Evolutionary conservation across 768 basidiomycete genomes (phyloP), one percentile per base, ranked within the genome.

Genomic region (Lactarius pseudohatsudake): DNA sequence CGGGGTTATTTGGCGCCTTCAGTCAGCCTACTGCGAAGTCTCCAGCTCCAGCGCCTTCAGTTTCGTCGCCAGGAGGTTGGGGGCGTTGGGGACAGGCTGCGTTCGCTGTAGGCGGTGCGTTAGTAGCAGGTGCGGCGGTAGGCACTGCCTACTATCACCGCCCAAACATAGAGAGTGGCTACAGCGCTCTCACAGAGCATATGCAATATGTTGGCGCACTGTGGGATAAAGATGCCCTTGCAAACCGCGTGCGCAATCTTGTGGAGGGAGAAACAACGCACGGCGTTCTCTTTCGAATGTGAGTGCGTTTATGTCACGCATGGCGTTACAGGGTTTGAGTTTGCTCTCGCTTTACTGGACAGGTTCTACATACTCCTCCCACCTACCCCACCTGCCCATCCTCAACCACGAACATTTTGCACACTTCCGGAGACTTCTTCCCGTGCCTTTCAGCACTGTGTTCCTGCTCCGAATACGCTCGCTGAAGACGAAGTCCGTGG

Each of bases 341-440:
- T 41, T 28, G 50, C 26, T 22, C 50, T 53, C 50, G 26, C 26
- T 59, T 61, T 68, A 43, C 59, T 66, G 6, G 32, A 61, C 69
- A 97, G 94, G 63, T 92, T 91, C 73, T 96, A 96, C 77, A 88
- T 90, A 1, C 77, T 82, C 57, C 77, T 97, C 6, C 93, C 95
- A 3, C 81, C 91, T 13, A 80, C 81, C 18, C 85, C 85, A n/a
- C 87, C 90, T 0, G 72, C 77, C 7, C 78, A 86, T 72, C 75
- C 82, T 15, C 74, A 79, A 5, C 74, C 84, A 0, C 83, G 94
- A 56, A 93, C 91, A 26, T 98, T 98, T 75, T 83, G 89, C 43
- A 80, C 93, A 43, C 80, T 94, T 3, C 95, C 95, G 2, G 81
- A 81, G 28, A 77, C 78, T 34, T 79, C 84, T 20, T 79, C 79